Base-by-base conservation (phyloP, 371 early-diverging fungal species). In the Umbelopsis sp. region DNA sequence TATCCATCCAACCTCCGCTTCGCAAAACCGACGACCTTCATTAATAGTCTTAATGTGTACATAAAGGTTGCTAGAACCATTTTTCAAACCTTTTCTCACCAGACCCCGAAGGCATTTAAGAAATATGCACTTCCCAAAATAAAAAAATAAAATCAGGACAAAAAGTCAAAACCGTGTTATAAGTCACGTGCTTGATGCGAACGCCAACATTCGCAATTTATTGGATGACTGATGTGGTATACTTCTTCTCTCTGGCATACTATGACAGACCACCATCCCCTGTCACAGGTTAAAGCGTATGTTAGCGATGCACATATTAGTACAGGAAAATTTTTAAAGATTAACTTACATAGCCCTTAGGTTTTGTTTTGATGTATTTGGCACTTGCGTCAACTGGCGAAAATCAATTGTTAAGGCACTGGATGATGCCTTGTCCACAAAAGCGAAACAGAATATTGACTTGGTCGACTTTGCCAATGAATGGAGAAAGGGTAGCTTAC, bases 281-380 rank as follows among this genome's bases (percentile, higher is more conserved):
- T 48, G 18, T 16, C 48, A 3, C 48, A 48, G 16, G 48, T 48
- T 4, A 48, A 48, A 48, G 48, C 48, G 48, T 48, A 48, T 48
- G 48, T n/a, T 48, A 48, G 16, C 16, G 20, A 48, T 7, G 7
- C 6, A 48, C 16, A n/a, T 48, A n/a, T 16, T 16, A 16, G 6
- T 14, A 48, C 41, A 41, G 1, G 41, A 12, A 1, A 10, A 41
- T 1, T 10, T 41, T 41, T 7, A 10, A 41, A 41, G 7, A 7
- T 41, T 10, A 7, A 12, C 1, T 10, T 41, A 41, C 7, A 12
- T 12, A 7, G 12, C 41, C 12, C 1, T 41, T 44, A 71, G 71
- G 7, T 67, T 71, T 22, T 52, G 52, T 4, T 67, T 71, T 64
- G 71, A 71, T 51, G 67, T 71, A 16, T 71, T 71, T 46, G 71